These are phyloP conservation scores for Pisolithus microcarpus DNA, from an alignment of 768 basidiomycete genomes.

Conservation along the genomic window DNA sequence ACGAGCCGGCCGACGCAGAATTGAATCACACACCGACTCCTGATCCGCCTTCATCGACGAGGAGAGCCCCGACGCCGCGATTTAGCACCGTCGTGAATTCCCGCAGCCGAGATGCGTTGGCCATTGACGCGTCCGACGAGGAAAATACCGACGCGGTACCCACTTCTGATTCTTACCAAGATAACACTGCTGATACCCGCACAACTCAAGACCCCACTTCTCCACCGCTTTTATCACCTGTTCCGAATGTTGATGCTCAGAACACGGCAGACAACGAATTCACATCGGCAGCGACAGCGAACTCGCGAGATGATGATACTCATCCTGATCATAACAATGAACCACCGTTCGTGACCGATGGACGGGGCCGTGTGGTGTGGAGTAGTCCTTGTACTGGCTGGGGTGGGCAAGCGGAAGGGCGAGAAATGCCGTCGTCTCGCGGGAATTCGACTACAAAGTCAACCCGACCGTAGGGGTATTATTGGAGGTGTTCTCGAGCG, in stretches of 20 bases:
- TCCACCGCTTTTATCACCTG: neutral
- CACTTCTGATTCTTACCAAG: neutral
- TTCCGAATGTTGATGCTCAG: neutral
- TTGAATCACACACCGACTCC: neutral
- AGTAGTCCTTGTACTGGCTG: conserved; percentile 24
- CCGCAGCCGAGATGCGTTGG: conserved; percentile 19
- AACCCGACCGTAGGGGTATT: neutral
- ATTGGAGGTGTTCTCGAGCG: neutral
- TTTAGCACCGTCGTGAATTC: conserved; percentile 21
- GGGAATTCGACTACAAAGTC: conserved; percentile 15
- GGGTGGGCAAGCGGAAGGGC: conserved; percentile 12
- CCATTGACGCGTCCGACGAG: conserved; percentile 28
- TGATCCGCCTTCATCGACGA: conserved; percentile 2
- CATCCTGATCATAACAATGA: conserved; percentile 30
- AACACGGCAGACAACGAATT: neutral
- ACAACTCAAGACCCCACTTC: neutral
- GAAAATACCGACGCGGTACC: conserved; percentile 17
- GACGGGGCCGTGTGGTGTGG: conserved; percentile 53
- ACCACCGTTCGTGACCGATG: conserved; percentile 58
- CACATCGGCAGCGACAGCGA: neutral
- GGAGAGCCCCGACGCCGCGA: conserved; percentile 10
- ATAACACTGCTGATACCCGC: neutral
- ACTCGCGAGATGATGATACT: conserved; percentile 6
- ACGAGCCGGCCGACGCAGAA: neutral
- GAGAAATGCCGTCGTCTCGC: conserved; percentile 16